These are phyloP conservation scores for Inonotus hispidus DNA, from an alignment of 1,284 basidiomycete species.

Conservation along the genomic window DNA sequence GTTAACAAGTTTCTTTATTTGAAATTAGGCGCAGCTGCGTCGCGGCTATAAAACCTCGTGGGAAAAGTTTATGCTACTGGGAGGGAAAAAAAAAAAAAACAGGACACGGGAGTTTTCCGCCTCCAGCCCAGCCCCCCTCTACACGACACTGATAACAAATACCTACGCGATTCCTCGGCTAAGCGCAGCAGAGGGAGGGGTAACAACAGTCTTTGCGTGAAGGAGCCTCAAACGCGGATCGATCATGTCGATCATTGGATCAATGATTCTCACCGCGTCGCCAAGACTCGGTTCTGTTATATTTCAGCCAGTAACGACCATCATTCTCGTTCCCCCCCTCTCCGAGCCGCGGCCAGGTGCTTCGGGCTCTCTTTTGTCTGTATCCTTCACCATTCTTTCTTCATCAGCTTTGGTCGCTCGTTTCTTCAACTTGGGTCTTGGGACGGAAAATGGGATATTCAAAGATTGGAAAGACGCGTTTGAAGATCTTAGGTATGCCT, in stretches of 20 bases:
- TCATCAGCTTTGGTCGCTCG: not conserved
- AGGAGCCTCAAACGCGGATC: too few relatives aligned
- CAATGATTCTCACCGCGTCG: not conserved
- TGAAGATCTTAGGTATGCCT: constrained; percentile 19
- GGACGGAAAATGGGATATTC: constrained; percentile 9
- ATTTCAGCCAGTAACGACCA: not conserved
- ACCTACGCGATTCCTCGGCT: too few relatives aligned
- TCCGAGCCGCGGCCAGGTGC: constrained; percentile 9
- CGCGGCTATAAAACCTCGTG: too few relatives aligned
- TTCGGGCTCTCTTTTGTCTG: not conserved
- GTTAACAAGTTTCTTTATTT: too few relatives aligned
- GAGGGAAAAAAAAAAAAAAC: too few relatives aligned
- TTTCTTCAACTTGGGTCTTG: not conserved
- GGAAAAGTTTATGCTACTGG: too few relatives aligned
- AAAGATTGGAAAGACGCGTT: constrained; percentile 15
- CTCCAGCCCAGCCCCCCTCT: too few relatives aligned
- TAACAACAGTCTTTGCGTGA: too few relatives aligned
- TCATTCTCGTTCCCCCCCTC: not conserved
- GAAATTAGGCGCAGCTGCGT: too few relatives aligned
- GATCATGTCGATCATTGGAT: not conserved
- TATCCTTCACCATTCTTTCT: not conserved
- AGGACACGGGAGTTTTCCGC: too few relatives aligned
- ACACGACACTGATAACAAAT: too few relatives aligned
- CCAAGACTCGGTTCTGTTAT: not conserved
- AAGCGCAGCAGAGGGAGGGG: too few relatives aligned